phyloP scores from a whole-genome alignment of 1,284 basidiomycete genomes.

The Trichosporon ovoides region DNA sequence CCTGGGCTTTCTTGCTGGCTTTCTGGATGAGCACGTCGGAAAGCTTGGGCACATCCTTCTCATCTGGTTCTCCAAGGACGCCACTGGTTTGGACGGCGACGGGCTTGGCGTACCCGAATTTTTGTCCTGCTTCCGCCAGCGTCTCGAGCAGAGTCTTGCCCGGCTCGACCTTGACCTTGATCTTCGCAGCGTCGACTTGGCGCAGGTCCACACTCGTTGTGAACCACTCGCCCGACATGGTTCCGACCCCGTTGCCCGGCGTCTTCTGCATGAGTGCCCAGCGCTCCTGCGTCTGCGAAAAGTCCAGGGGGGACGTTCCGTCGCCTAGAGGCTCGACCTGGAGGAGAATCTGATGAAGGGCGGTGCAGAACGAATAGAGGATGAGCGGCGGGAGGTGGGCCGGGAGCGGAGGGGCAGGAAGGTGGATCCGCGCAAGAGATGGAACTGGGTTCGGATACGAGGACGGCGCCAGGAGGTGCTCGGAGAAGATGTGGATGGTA shows the following conservation, averaged over 20 bases:
- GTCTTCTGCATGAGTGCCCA: constrained; percentile 44
- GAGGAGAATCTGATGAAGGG: constrained; percentile 32
- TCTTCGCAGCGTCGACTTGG: constrained; percentile 22
- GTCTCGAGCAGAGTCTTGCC: constrained; percentile 19
- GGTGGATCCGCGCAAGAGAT: constrained; percentile 32
- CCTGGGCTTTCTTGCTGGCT: constrained; percentile 36
- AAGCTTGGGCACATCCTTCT: constrained; percentile 20
- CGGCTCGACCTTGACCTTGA: constrained; percentile 13
- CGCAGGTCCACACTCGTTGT: constrained; percentile 32
- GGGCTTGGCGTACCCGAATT: constrained; percentile 35
- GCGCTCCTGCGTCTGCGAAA: constrained; percentile 18
- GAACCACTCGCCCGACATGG: constrained; percentile 38
- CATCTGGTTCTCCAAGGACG: constrained; percentile 9
- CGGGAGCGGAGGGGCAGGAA: constrained; percentile 36
- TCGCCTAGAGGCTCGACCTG: constrained; percentile 27
- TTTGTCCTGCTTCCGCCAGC: constrained; percentile 25
- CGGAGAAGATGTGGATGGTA: constrained; percentile 35
- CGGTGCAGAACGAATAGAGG: constrained; percentile 41
- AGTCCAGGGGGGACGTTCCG: neutral
- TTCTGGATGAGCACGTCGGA: constrained; percentile 30
- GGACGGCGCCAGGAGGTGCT: constrained; percentile 38
- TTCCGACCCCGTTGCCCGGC: constrained; percentile 13
- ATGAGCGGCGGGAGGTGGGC: constrained; percentile 35
- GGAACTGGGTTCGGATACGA: constrained; percentile 45
- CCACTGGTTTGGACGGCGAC: constrained; percentile 28